A percentile compares a stretch with the other conserved stretches of the same genome.
These are phyloP conservation scores for Apiospora phragmitis DNA, from an alignment of 2,329 filamentous ascomycete species.

Conservation along the genomic window DNA sequence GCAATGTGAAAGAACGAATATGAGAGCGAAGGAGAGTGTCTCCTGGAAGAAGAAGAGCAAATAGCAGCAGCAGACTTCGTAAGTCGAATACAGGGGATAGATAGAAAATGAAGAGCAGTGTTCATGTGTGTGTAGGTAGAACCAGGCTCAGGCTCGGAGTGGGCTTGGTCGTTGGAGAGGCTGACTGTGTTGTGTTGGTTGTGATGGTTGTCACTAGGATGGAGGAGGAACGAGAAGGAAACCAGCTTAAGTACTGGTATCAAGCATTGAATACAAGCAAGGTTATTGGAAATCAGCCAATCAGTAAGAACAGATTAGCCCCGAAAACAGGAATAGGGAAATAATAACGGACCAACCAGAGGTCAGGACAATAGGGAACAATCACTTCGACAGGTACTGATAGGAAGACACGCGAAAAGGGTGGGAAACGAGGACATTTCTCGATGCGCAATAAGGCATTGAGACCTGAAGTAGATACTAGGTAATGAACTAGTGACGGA, in stretches of 20 bases:
- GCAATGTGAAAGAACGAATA: no score
- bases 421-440: not conserved
- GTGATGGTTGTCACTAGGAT: not conserved
- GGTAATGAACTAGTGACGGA: not conserved
- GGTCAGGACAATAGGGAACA: not conserved
- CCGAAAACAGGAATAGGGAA: not conserved
- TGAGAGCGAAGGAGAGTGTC: no score
- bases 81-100: no score
- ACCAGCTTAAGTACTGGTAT: not conserved
- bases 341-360: not conserved
- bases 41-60: no score
- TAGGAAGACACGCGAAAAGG: not conserved
- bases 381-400: not conserved
- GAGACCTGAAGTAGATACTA: not conserved
- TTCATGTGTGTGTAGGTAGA: no score
- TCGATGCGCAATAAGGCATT: not conserved
- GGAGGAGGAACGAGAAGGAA: no score
- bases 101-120: no score
- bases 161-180: not conserved
- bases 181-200: not conserved
- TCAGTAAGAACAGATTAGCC: not conserved
- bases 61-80: no score
- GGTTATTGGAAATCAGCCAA: not conserved
- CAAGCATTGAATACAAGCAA: not conserved
- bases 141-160: not conserved